These are phyloP conservation scores for Agroathelia rolfsii DNA, from an alignment of 1,284 basidiomycete species.

Conservation along the genomic window DNA sequence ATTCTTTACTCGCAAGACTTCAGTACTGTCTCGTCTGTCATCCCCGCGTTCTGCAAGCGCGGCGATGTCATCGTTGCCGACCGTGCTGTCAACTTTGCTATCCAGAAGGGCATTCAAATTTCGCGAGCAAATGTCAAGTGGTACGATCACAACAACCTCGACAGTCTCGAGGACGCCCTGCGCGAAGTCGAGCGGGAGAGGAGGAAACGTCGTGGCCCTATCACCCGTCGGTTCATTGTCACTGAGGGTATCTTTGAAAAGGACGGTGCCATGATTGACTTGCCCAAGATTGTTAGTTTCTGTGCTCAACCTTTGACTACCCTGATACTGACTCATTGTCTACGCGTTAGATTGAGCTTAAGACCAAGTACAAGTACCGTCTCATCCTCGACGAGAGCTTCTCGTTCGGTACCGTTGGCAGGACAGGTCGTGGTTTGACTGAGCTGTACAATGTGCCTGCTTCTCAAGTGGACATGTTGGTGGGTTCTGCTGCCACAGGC, in stretches of 20 bases:
- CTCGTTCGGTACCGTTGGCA: conserved; percentile 88
- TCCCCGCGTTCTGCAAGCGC: conserved; percentile 95
- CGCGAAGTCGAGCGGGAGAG: conserved; percentile 80
- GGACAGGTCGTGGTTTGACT: conserved; percentile 89
- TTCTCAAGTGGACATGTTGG: conserved; percentile 68
- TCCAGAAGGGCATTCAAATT: conserved; percentile 97
- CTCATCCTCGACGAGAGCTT: conserved; percentile 91
- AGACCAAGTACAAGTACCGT: conserved; percentile 92
- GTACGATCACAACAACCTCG: conserved; percentile 95
- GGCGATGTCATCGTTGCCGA: conserved; percentile 99
- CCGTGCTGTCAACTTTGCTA: conserved; percentile 86
- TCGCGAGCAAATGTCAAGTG: conserved; percentile 88
- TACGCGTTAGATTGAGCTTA: conserved; percentile 72
- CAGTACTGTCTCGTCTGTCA: conserved; percentile 87
- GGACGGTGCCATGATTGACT: conserved; percentile 85
- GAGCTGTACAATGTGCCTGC: conserved; percentile 89
- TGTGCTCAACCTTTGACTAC: conserved; percentile 1
- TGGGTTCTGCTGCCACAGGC: conserved; percentile 83
- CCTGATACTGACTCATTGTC: not conserved
- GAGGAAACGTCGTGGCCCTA: conserved; percentile 70
- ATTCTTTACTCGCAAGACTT: conserved; percentile 97
- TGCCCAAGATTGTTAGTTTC: conserved; percentile 78
- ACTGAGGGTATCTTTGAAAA: conserved; percentile 97
- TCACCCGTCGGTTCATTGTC: conserved; percentile 92
- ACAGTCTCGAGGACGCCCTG: conserved; percentile 83